Percentiles rank a stretch among this genome's conserved stretches.
These are phyloP conservation scores for Trametes elegans DNA, from an alignment of 768 basidiomycete species.

Conservation along the genomic window DNA sequence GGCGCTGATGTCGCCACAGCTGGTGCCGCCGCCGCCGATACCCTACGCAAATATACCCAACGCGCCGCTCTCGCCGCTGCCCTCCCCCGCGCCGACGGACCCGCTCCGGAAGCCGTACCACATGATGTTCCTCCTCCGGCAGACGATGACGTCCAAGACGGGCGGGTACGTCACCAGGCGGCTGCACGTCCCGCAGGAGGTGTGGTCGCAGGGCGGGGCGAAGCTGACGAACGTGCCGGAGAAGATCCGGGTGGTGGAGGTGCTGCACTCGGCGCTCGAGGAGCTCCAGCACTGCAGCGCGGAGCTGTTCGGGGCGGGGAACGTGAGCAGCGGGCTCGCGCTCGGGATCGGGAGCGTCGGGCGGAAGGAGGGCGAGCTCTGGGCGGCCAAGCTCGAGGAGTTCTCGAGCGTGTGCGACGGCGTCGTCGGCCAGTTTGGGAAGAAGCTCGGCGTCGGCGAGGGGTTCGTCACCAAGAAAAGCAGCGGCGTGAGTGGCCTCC, in stretches of 20 bases:
- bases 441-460: constrained; percentile 87
- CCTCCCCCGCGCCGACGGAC: constrained; percentile 68
- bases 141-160: constrained; percentile 73
- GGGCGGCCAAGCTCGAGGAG: constrained; percentile 77
- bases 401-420: constrained; percentile 78
- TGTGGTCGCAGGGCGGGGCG: constrained; percentile 89
- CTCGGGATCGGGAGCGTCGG: constrained; percentile 76
- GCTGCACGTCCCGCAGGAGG: constrained; percentile 83
- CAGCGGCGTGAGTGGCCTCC: constrained; percentile 43
- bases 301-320: constrained; percentile 76
- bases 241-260: constrained; percentile 82
- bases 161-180: constrained; percentile 89
- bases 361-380: constrained; percentile 74
- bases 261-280: constrained; percentile 75
- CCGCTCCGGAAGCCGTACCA: constrained; percentile 84
- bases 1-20: constrained; percentile 28
- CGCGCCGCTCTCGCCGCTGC: constrained; percentile 77
- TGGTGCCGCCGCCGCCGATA: constrained; percentile 47
- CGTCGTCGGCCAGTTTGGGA: constrained; percentile 78
- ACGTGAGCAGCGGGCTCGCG: constrained; percentile 70
- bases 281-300: constrained; percentile 71
- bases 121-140: constrained; percentile 79
- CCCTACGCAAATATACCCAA: constrained; percentile 60
- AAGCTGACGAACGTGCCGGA: constrained; percentile 80
- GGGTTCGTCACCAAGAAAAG: constrained; percentile 83